Percentiles rank a stretch among this genome's conserved stretches.
These are phyloP conservation scores for Beta vulgaris DNA, from an alignment of 148 eudicot species.

Conservation along the genomic window DNA sequence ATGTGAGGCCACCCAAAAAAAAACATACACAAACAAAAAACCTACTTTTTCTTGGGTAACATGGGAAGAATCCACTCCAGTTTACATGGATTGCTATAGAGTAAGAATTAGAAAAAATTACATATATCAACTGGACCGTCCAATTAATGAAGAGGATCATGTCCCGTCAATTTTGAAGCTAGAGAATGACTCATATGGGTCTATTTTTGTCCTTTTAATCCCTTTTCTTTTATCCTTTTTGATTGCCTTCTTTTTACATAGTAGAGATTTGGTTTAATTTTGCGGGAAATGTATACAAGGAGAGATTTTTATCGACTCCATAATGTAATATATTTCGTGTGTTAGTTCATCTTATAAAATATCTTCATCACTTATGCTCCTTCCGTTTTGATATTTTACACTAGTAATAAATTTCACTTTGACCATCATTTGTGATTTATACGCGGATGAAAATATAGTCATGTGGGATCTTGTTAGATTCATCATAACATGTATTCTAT, in stretches of 20 bases:
- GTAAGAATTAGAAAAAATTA: too few species aligned
- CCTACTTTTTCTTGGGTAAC: neutral
- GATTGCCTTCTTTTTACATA: neutral
- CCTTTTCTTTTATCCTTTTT: neutral
- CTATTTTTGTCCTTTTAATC: neutral
- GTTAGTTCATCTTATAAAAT: neutral
- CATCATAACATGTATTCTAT: too few species aligned
- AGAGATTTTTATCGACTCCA: neutral
- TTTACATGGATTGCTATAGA: too few species aligned
- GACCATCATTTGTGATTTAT: too few species aligned
- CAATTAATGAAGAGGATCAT: too few species aligned
- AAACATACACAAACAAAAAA: too few species aligned
- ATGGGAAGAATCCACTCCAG: neutral
- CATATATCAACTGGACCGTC: neutral
- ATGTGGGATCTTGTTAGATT: too few species aligned
- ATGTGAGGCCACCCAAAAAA: too few species aligned
- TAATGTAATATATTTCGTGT: slow-evolving; percentile 1
- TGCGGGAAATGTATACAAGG: slow-evolving; percentile 13
- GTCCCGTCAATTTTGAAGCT: slow-evolving; percentile 7
- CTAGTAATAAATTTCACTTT: too few species aligned
- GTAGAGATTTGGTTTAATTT: neutral
- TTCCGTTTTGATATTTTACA: too few species aligned
- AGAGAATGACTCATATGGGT: slow-evolving; percentile 1
- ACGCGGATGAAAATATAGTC: too few species aligned
- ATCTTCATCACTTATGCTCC: too few species aligned